Evolutionary conservation across 1,139 yeast species (phyloP), one percentile per base, ranked within the genome.

Genomic region (Kluyveromyces marxianus): DNA sequence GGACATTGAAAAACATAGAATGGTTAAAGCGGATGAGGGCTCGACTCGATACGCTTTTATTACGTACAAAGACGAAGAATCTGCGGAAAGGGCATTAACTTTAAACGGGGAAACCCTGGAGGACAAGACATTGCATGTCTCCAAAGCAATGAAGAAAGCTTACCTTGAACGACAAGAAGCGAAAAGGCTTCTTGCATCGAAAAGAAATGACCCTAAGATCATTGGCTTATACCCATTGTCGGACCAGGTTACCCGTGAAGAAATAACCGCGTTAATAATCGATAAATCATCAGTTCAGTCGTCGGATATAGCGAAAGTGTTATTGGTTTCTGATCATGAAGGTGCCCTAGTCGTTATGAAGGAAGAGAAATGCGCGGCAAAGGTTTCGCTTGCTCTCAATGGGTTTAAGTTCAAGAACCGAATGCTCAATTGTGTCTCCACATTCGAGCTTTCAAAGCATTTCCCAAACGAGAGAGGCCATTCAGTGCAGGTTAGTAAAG

Each of bases 291-390:
- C 68, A 0, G 66, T 77, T 0, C 50, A 58, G 1, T 69, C 69
- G 25, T 62, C 44, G 2, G 57, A 51, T 25, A 50, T 62, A 5
- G 36, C 45, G 8, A 50, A 54, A 2, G 49, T 82, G 0, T 67
- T 72, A 21, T 59, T 81, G 25, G 71, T 70, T 37, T 76, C 84
- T 0, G 75, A 71, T 31, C 56, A 62, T n/a, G 62, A 65, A 3
- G 76, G 76, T 2, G 87, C 84, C 0, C 57, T 78, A 14, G 70
- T 84, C 2, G 78, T 78, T 53, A 81, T 77, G 54, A 63, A 58
- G 26, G 63, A 62, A 4, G 68, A 70, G 0, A 59, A 66, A 7
- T 75, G 72, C 47, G 76, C 85, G 3, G 92, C 94, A 0, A 72
- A 65, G 46, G 84, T 84, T 0, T 65, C 72, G 0, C 60, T 84